Percentiles rank a stretch among this genome's conserved stretches.
phyloP scores from a whole-genome alignment of 2,329 filamentous ascomycete genomes.

The Scytalidium lignicola region DNA sequence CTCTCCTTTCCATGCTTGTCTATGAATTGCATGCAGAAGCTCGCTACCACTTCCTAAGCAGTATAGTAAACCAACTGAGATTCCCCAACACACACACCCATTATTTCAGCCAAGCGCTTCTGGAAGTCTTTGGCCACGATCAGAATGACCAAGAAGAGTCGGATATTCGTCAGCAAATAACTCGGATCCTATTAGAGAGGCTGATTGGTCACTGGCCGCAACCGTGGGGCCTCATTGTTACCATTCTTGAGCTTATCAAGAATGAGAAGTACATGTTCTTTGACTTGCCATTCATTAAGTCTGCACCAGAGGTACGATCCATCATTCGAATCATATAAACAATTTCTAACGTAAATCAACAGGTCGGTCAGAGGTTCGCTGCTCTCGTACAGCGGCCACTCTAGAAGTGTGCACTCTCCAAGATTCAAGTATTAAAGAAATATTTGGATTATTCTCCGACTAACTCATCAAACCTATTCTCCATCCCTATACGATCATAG shows the following conservation, averaged over 20 bases:
- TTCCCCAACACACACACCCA: constrained; percentile 86
- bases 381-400: constrained; percentile 19
- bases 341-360: constrained; percentile 10
- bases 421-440: neutral
- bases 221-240: constrained; percentile 90
- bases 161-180: constrained; percentile 85
- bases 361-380: constrained; percentile 27
- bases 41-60: constrained; percentile 77
- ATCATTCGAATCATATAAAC: neutral
- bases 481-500: neutral
- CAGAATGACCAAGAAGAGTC: constrained; percentile 67
- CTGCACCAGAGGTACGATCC: constrained; percentile 69
- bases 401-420: constrained; percentile 1
- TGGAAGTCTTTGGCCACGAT: constrained; percentile 80
- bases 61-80: constrained; percentile 86
- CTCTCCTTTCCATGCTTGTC: constrained; percentile 69
- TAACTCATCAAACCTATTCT: neutral
- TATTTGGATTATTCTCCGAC: constrained; percentile 2
- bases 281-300: constrained; percentile 86
- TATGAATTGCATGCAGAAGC: constrained; percentile 71
- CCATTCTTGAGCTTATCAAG: constrained; percentile 83
- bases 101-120: constrained; percentile 82
- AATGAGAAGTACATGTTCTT: constrained; percentile 91
- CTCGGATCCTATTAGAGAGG: constrained; percentile 81
- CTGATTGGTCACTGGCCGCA: constrained; percentile 86